Percentiles rank a stretch among this genome's conserved stretches.
phyloP scores from a whole-genome alignment of 345 rosid species.

The Chamaenerion angustifolium region DNA sequence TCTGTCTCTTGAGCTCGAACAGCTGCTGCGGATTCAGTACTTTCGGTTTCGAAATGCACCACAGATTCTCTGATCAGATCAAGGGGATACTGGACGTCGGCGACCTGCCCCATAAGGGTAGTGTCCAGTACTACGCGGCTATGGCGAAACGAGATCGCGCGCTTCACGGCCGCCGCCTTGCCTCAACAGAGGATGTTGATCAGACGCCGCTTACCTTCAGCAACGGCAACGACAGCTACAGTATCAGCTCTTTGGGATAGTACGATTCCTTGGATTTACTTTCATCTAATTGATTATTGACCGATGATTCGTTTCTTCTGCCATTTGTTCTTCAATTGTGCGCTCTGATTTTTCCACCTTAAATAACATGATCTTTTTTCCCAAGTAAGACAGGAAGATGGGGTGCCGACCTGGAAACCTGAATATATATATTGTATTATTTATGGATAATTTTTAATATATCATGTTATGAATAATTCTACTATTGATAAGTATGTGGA shows the following conservation, averaged over 20 bases:
- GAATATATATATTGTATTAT: too few relatives aligned
- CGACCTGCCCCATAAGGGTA: constrained; percentile 42
- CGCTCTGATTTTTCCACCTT: too few relatives aligned
- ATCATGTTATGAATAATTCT: too few relatives aligned
- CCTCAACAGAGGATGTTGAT: constrained; percentile 14
- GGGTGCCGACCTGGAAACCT: too few relatives aligned
- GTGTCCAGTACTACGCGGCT: constrained; percentile 35
- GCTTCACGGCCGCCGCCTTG: constrained; percentile 57
- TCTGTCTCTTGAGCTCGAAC: neutral
- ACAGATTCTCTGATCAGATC: constrained; percentile 67
- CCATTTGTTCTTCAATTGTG: too few relatives aligned
- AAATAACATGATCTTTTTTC: too few relatives aligned
- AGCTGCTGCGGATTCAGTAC: constrained; percentile 24
- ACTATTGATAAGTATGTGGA: too few relatives aligned
- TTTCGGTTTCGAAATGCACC: constrained; percentile 60
- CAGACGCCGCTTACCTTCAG: constrained; percentile 43
- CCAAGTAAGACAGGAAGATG: too few relatives aligned
- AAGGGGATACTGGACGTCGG: constrained; percentile 34
- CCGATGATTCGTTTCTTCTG: too few relatives aligned
- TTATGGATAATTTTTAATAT: too few relatives aligned
- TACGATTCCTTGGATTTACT: constrained; percentile 17
- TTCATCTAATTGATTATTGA: neutral
- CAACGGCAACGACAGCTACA: constrained; percentile 47
- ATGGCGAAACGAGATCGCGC: constrained; percentile 59
- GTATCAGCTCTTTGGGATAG: constrained; percentile 45